These are phyloP conservation scores for Maudiozyma bulderi DNA, from an alignment of 805 yeast genomes.

Conservation along the genomic window DNA sequence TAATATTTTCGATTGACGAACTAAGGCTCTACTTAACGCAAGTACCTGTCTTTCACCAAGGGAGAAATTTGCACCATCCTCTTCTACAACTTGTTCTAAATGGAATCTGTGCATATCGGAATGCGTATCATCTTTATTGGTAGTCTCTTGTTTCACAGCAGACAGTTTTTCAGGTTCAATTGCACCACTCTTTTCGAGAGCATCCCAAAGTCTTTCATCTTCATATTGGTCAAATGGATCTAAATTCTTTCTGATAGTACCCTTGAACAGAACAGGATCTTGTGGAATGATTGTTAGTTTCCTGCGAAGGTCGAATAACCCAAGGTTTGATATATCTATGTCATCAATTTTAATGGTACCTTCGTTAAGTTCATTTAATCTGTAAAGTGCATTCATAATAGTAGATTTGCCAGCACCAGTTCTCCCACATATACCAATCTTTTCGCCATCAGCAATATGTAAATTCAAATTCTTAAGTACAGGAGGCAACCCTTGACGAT, in stretches of 20 bases:
- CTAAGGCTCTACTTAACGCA: slow-evolving; percentile 63
- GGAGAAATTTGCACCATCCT: slow-evolving; percentile 62
- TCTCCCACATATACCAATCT: slow-evolving; percentile 55
- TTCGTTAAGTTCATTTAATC: slow-evolving; percentile 47
- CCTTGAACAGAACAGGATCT: slow-evolving; percentile 71
- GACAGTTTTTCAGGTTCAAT: slow-evolving; percentile 32
- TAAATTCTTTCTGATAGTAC: slow-evolving; percentile 57
- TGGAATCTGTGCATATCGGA: slow-evolving; percentile 47
- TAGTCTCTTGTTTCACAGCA: slow-evolving; percentile 29
- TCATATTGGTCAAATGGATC: slow-evolving; percentile 57
- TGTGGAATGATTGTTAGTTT: slow-evolving; percentile 69
- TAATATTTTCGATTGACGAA: slow-evolving; percentile 49
- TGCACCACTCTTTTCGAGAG: slow-evolving; percentile 55
- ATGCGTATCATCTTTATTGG: slow-evolving; percentile 14
- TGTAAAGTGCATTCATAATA: slow-evolving; percentile 49
- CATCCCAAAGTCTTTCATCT: slow-evolving; percentile 53
- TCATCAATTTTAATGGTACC: slow-evolving; percentile 62
- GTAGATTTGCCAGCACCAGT: slow-evolving; percentile 62
- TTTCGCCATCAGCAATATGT: slow-evolving; percentile 40
- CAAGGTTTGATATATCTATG: slow-evolving; percentile 49
- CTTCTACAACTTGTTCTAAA: slow-evolving; percentile 49
- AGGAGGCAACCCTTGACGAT: slow-evolving; percentile 43
- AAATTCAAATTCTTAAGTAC: slow-evolving; percentile 40
- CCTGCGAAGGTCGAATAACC: slow-evolving; percentile 53
- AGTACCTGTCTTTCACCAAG: slow-evolving; percentile 63